Conservation (phyloP, 139 green algal genomes). For the Pleodorina starrii region DNA sequence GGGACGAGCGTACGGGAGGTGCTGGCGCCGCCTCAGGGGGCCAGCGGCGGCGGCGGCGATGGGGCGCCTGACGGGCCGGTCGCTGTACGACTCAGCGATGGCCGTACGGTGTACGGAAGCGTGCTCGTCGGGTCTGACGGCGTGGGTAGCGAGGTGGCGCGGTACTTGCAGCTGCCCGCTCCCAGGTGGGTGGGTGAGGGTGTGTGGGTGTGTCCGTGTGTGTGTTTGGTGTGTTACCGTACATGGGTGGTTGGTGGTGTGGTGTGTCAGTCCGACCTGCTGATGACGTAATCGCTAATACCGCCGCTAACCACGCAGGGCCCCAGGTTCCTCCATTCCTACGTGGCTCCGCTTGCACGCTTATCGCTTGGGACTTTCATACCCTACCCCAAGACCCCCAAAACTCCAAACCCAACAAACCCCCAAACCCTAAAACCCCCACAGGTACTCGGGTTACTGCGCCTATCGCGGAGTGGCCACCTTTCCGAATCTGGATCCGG, state of each 20-base stretch:
- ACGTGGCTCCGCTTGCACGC: too few species aligned
- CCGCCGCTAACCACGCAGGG: too few species aligned
- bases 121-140: constrained; percentile 49
- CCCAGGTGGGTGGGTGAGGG: constrained; percentile 16
- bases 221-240: too few species aligned
- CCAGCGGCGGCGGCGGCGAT: too few species aligned
- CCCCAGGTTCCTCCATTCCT: too few species aligned
- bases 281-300: too few species aligned
- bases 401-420: too few species aligned
- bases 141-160: constrained; percentile 34
- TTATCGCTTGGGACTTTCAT: too few species aligned
- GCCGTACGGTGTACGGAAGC: constrained; percentile 26
- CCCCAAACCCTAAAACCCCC: too few species aligned
- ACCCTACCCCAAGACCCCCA: too few species aligned
- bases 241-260: too few species aligned
- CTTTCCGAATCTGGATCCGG: constrained; percentile 37
- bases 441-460: constrained; percentile 45
- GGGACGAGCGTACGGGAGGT: not conserved
- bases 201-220: not conserved
- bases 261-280: too few species aligned
- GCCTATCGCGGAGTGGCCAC: constrained; percentile 57
- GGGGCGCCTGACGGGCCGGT: not conserved
- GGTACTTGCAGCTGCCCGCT: constrained; percentile 30
- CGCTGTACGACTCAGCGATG: constrained; percentile 16
- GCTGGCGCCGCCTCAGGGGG: not conserved